Conservation (phyloP, 2,329 filamentous ascomycete genomes). For the Aspergillus sclerotialis region DNA sequence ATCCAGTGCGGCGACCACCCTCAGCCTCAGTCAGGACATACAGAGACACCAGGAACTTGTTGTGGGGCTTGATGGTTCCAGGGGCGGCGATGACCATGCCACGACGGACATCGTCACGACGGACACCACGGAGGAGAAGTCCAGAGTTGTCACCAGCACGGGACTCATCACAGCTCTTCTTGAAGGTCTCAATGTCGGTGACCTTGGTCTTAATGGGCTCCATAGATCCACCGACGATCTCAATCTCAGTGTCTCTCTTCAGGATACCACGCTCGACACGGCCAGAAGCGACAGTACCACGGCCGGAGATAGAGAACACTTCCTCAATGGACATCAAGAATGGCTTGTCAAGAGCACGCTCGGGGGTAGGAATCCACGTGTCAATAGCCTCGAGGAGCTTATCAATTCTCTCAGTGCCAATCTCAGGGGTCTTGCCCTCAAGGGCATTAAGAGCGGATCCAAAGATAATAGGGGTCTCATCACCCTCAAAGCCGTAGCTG, state of each 20-base stretch:
- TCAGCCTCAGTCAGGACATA: constrained; percentile 98
- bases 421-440: constrained; percentile 77
- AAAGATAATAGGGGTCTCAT: constrained; percentile 95
- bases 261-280: constrained; percentile 93
- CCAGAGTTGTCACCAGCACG: constrained; percentile 97
- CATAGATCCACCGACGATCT: constrained; percentile 81
- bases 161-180: constrained; percentile 97
- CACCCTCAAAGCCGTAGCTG: constrained; percentile 94
- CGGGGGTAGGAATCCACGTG: constrained; percentile 89
- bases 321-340: constrained; percentile 99
- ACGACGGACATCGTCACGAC: constrained; percentile 87
- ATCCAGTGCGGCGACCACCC: constrained; percentile 93
- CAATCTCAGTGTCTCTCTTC: constrained; percentile 91
- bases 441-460: constrained; percentile 93
- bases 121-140: constrained; percentile 88
- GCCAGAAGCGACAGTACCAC: constrained; percentile 93
- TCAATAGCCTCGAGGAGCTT: constrained; percentile 87
- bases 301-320: constrained; percentile 81
- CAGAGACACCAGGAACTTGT: constrained; percentile 88
- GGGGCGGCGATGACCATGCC: constrained; percentile 92
- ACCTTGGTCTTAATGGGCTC: constrained; percentile 95
- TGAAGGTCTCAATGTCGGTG: constrained; percentile 99
- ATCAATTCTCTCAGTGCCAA: constrained; percentile 82
- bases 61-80: constrained; percentile 76
- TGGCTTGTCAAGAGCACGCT: constrained; percentile 92